Percentiles rank a stretch among this genome's conserved stretches.
These are phyloP conservation scores for Ilex paraguariensis DNA, from an alignment of 305 asterid species.

Conservation along the genomic window DNA sequence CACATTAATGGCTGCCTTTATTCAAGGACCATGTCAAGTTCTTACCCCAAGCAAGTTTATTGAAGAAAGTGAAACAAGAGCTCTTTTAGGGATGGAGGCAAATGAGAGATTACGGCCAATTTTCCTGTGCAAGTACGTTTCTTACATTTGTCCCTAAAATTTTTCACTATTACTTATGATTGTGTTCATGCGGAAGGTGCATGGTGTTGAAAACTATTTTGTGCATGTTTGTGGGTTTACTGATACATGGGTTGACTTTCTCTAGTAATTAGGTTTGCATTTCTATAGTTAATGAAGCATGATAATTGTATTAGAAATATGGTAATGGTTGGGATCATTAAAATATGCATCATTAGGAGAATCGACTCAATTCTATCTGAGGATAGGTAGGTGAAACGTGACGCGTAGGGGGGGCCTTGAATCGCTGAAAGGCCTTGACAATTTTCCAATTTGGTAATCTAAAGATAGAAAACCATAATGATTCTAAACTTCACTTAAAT, in stretches of 20 bases:
- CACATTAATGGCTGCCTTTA: conserved; percentile 59
- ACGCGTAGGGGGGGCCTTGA: too few species aligned
- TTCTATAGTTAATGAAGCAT: too few species aligned
- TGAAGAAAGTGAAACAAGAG: conserved; percentile 69
- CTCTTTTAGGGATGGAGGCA: conserved; percentile 31
- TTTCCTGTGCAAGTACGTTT: conserved; percentile 85
- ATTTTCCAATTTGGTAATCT: too few species aligned
- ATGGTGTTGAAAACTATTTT: background rate
- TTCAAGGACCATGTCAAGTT: conserved; percentile 80
- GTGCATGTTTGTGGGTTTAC: background rate
- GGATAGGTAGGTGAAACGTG: too few species aligned
- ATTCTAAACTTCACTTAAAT: too few species aligned
- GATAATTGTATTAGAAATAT: too few species aligned
- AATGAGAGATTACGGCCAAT: conserved; percentile 50
- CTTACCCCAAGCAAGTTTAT: conserved; percentile 75
- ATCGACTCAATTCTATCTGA: too few species aligned
- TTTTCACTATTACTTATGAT: conserved; percentile 2
- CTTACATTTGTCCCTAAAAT: background rate
- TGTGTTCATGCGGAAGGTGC: background rate
- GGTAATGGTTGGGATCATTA: too few species aligned
- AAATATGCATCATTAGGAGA: too few species aligned
- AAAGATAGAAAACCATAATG: too few species aligned
- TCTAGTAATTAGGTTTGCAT: background rate
- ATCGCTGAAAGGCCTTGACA: too few species aligned
- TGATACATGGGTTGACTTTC: background rate